Evolutionary conservation across 495 filamentous ascomycete species (phyloP).

Genomic region (Geoglossum glabrum): DNA sequence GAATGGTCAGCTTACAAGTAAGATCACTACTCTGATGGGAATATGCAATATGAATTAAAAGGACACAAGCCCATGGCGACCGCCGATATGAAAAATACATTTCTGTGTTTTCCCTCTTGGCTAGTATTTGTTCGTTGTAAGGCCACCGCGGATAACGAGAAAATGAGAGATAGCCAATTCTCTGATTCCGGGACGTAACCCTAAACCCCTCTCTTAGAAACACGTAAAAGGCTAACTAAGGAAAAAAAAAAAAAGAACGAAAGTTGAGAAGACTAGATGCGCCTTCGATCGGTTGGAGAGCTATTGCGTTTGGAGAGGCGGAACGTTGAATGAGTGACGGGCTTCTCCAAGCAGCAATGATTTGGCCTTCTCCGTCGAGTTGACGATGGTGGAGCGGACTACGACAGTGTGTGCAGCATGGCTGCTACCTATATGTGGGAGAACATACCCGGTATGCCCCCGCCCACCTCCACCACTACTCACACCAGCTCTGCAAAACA

Average conservation of each 20-base stretch:
- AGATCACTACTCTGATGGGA: neutral
- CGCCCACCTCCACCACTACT: too few species aligned
- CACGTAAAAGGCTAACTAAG: neutral
- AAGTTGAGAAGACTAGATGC: neutral
- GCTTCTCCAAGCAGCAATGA: neutral
- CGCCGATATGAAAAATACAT: neutral
- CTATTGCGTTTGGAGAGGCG: neutral
- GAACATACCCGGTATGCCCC: neutral
- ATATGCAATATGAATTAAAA: neutral
- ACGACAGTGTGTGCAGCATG: neutral
- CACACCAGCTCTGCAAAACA: too few species aligned
- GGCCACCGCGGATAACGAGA: too few species aligned
- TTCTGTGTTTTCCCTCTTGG: neutral
- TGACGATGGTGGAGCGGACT: neutral
- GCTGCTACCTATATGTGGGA: neutral
- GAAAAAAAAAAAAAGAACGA: neutral
- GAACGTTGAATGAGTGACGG: neutral
- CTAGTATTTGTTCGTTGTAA: neutral
- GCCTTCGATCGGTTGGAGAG: too few species aligned
- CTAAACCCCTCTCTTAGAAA: neutral
- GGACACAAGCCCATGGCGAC: neutral
- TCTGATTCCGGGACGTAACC: neutral
- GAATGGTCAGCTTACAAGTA: neutral
- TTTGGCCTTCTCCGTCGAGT: neutral
- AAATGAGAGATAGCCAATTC: neutral